Conservation (phyloP, 192 early-diverging fungal genomes). For the Pilobolus umbonatus region DNA sequence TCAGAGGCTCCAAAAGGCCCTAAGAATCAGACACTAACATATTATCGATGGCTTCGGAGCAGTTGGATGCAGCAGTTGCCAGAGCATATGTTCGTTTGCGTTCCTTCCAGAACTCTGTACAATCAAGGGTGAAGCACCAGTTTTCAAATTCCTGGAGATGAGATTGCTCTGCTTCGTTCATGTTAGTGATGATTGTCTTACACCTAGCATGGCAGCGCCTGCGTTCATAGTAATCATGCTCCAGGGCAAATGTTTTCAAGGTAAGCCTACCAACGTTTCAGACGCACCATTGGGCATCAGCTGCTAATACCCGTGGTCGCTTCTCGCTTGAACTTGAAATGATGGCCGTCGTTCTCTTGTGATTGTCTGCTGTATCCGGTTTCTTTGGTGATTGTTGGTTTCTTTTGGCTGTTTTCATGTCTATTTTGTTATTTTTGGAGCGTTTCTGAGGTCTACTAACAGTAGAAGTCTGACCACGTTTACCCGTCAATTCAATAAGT, state of each 20-base stretch:
- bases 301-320: conserved; percentile 1
- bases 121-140: background rate
- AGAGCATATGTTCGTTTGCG: background rate
- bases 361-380: too few relatives aligned
- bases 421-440: too few relatives aligned
- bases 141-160: conserved; percentile 5
- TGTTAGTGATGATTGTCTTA: background rate
- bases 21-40: background rate
- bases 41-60: background rate
- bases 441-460: too few relatives aligned
- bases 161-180: background rate
- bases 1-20: background rate
- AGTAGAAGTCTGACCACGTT: too few relatives aligned
- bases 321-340: too few relatives aligned
- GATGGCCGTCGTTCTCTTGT: too few relatives aligned
- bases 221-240: background rate
- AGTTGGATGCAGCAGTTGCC: background rate
- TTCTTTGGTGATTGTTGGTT: too few relatives aligned
- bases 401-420: too few relatives aligned
- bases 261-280: background rate
- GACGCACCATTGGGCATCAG: background rate
- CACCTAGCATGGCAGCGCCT: background rate
- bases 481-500: too few relatives aligned
- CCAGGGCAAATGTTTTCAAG: background rate
- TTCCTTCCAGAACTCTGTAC: conserved; percentile 10